phyloP scores from a whole-genome alignment of 2,329 filamentous ascomycete species.

The Neonectria magnoliae region DNA sequence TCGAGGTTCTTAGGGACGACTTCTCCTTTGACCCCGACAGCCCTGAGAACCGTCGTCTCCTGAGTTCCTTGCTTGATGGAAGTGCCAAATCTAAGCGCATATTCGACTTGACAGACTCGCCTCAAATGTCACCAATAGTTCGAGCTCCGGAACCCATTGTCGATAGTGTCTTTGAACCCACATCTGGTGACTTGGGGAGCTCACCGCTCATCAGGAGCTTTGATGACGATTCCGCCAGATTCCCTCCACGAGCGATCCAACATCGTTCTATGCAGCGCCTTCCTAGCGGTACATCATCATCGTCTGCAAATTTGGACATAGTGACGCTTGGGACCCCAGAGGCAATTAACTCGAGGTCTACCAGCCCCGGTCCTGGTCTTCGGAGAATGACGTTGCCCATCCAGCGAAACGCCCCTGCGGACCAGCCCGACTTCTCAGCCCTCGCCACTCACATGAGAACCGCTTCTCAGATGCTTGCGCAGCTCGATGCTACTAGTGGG shows the following conservation, averaged over 20 bases:
- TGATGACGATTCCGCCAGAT: conserved; percentile 56
- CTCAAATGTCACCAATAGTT: conserved; percentile 58
- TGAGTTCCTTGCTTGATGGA: conserved; percentile 66
- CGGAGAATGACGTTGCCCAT: conserved; percentile 70
- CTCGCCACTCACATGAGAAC: conserved; percentile 89
- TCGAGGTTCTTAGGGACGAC: conserved; percentile 83
- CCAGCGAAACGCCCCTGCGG: conserved; percentile 64
- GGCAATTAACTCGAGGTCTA: conserved; percentile 73
- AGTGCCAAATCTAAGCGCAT: conserved; percentile 67
- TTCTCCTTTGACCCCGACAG: conserved; percentile 84
- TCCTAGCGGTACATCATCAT: conserved; percentile 69
- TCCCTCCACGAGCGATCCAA: conserved; percentile 42
- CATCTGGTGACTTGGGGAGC: conserved; percentile 79
- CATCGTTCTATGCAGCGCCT: conserved; percentile 59
- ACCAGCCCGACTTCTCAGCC: conserved; percentile 84
- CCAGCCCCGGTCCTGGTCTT: conserved; percentile 66
- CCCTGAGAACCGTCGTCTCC: conserved; percentile 74
- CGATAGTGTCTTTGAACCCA: conserved; percentile 87
- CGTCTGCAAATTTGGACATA: conserved; percentile 68
- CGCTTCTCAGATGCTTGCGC: conserved; percentile 86
- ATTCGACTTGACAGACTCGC: conserved; percentile 75
- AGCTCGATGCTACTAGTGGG: conserved; percentile 81
- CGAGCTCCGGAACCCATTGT: conserved; percentile 56
- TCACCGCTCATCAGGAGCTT: conserved; percentile 73
- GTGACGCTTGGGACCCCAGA: conserved; percentile 76